Evolutionary conservation across 2,329 filamentous ascomycete genomes (phyloP).

Genomic region (Drechslerella stenobrocha): DNA sequence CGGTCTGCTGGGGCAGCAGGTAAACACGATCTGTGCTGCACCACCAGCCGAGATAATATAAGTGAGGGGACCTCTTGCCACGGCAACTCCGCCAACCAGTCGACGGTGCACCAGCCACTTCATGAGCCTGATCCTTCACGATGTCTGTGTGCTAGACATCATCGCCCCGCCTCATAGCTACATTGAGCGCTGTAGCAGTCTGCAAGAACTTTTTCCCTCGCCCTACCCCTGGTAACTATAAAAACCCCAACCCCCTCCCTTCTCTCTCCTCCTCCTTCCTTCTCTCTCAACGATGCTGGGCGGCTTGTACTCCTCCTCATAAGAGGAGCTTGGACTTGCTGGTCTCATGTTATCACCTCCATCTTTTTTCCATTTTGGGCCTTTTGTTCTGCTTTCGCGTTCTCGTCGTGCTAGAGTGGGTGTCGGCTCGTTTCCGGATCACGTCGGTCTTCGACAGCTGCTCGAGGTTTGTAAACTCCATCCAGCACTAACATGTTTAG

Average conservation of each 20-base stretch:
- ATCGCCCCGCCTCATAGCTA: no score
- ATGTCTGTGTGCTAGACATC: no score
- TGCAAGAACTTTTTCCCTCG: slow-evolving; percentile 9
- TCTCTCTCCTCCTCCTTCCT: slow-evolving; percentile 6
- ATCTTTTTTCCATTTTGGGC: background rate
- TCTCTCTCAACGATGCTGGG: background rate
- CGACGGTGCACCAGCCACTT: no score
- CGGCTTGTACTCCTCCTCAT: background rate
- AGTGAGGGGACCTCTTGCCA: no score
- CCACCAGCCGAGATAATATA: no score
- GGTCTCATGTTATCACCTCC: background rate
- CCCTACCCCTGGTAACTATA: slow-evolving; percentile 4
- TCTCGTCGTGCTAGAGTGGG: no score
- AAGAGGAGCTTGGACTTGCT: background rate
- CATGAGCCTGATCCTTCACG: no score
- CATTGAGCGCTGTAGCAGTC: no score
- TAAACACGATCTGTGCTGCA: no score
- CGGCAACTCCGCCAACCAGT: no score
- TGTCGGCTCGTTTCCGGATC: background rate
- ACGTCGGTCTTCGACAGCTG: background rate
- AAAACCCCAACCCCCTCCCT: slow-evolving; percentile 2
- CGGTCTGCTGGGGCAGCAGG: no score
- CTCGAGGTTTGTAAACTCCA: slow-evolving; percentile 21
- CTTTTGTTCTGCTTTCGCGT: no score
- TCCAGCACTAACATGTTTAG: background rate